Percentiles rank a stretch among this genome's conserved stretches.
Evolutionary conservation across 2,329 filamentous ascomycete genomes (phyloP).

Genomic region (Lasiodiplodia sp.): DNA sequence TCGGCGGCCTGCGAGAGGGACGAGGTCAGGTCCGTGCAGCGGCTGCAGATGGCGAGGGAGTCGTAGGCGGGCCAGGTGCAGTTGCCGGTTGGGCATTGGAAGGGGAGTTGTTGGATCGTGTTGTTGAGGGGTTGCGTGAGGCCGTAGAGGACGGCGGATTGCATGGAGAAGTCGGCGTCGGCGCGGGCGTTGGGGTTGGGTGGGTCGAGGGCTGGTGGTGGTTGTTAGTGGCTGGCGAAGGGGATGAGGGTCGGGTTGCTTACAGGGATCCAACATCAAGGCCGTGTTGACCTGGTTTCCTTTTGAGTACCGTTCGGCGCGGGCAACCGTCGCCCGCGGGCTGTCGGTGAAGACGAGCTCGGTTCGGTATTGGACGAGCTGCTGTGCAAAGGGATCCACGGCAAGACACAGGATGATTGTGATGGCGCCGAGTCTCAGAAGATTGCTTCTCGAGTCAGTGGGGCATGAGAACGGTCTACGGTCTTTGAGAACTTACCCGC

Average conservation of each 20-base stretch:
- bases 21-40: neutral
- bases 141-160: slow-evolving; percentile 30
- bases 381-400: slow-evolving; percentile 20
- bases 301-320: slow-evolving; percentile 17
- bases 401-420: slow-evolving; percentile 20
- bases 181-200: neutral
- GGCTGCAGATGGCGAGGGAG: slow-evolving; percentile 30
- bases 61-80: slow-evolving; percentile 27
- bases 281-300: neutral
- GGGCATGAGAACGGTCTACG: too few relatives aligned
- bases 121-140: neutral
- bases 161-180: slow-evolving; percentile 31
- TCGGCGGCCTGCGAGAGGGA: neutral
- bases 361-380: slow-evolving; percentile 9
- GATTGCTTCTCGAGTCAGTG: neutral
- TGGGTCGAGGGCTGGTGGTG: neutral
- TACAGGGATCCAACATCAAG: neutral
- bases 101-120: slow-evolving; percentile 19
- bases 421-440: slow-evolving; percentile 12
- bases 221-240: neutral
- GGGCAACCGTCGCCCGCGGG: neutral
- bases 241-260: neutral
- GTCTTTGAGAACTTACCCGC: slow-evolving; percentile 8
- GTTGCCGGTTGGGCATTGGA: slow-evolving; percentile 30
- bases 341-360: neutral